These are phyloP conservation scores for Ophiostoma australiae DNA, from an alignment of 2,329 filamentous ascomycete genomes.

Conservation along the genomic window DNA sequence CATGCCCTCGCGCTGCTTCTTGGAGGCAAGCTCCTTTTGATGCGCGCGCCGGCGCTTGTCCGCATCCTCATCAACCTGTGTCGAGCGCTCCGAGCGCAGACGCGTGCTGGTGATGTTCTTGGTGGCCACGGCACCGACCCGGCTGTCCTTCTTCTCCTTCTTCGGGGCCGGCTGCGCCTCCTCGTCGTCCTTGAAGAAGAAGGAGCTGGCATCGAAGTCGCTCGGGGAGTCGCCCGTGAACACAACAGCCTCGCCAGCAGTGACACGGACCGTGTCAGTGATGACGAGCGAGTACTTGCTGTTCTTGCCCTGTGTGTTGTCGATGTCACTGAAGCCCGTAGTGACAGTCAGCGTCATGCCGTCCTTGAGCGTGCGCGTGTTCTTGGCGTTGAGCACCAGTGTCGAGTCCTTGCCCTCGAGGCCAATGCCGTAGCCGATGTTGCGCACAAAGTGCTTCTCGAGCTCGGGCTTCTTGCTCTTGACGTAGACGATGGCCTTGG, in stretches of 20 bases:
- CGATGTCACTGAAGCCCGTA: constrained; percentile 83
- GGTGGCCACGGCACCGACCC: constrained; percentile 80
- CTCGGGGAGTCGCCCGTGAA: constrained; percentile 92
- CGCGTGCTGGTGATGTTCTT: constrained; percentile 95
- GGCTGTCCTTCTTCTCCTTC: constrained; percentile 79
- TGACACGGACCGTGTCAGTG: constrained; percentile 89
- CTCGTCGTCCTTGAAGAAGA: constrained; percentile 98
- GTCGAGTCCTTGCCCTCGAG: constrained; percentile 85
- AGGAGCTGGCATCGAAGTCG: constrained; percentile 89
- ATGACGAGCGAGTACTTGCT: constrained; percentile 93
- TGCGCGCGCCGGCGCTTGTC: constrained; percentile 84
- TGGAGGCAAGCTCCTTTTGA: constrained; percentile 79
- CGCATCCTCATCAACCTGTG: constrained; percentile 81
- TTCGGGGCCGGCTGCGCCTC: constrained; percentile 81
- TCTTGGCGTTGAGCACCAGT: constrained; percentile 82
- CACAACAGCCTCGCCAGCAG: constrained; percentile 69
- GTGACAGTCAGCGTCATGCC: constrained; percentile 95
- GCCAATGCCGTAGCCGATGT: constrained; percentile 85
- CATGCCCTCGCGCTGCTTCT: constrained; percentile 86
- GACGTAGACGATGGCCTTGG: constrained; percentile 74
- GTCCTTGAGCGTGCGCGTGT: constrained; percentile 74
- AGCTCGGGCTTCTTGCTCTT: constrained; percentile 90
- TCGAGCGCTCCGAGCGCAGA: constrained; percentile 82
- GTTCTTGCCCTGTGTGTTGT: constrained; percentile 80
- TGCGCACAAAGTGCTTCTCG: constrained; percentile 91